A percentile compares a stretch with the other conserved stretches of the same genome.
Conservation (phyloP, 1,139 yeast species). For the Lodderomyces orthopsilosis region DNA sequence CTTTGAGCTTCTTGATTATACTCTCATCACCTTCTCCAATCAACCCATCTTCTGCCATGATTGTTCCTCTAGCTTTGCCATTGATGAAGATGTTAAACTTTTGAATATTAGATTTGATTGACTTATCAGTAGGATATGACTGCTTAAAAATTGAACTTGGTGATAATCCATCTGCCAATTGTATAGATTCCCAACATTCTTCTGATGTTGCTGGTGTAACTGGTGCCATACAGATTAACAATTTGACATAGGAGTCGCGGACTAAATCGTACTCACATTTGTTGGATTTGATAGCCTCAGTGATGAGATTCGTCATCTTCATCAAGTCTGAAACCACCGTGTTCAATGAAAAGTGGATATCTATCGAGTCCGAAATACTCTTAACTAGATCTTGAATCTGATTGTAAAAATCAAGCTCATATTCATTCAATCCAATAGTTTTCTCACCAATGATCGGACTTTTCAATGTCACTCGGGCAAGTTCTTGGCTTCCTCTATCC, state of each 20-base stretch:
- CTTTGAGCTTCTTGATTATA: slow-evolving; percentile 23
- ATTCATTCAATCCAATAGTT: slow-evolving; percentile 25
- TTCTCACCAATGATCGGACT: slow-evolving; percentile 3
- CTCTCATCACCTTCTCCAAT: slow-evolving; percentile 25
- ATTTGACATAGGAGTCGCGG: slow-evolving; percentile 46
- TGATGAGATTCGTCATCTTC: slow-evolving; percentile 69
- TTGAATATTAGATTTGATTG: slow-evolving; percentile 32
- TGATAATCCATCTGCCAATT: slow-evolving; percentile 18
- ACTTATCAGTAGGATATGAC: slow-evolving; percentile 50
- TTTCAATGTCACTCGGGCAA: slow-evolving; percentile 3
- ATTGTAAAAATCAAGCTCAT: slow-evolving; percentile 58
- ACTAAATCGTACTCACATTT: slow-evolving; percentile 24
- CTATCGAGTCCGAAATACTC: slow-evolving; percentile 58
- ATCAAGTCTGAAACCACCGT: slow-evolving; percentile 86
- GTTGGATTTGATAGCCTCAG: slow-evolving; percentile 31
- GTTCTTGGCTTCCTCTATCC: not conserved
- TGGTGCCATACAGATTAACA: slow-evolving; percentile 64
- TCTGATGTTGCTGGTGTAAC: slow-evolving; percentile 81
- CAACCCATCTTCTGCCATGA: slow-evolving; percentile 21
- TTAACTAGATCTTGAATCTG: slow-evolving; percentile 49
- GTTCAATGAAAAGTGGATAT: slow-evolving; percentile 62
- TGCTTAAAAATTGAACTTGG: slow-evolving; percentile 55
- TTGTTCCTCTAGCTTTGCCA: slow-evolving; percentile 61
- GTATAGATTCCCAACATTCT: slow-evolving; percentile 70
- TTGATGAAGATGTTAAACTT: slow-evolving; percentile 60